Evolutionary conservation across 192 early-diverging fungal species (phyloP), one percentile per base, ranked within the genome.

Genomic region (Spinellus fusiger): DNA sequence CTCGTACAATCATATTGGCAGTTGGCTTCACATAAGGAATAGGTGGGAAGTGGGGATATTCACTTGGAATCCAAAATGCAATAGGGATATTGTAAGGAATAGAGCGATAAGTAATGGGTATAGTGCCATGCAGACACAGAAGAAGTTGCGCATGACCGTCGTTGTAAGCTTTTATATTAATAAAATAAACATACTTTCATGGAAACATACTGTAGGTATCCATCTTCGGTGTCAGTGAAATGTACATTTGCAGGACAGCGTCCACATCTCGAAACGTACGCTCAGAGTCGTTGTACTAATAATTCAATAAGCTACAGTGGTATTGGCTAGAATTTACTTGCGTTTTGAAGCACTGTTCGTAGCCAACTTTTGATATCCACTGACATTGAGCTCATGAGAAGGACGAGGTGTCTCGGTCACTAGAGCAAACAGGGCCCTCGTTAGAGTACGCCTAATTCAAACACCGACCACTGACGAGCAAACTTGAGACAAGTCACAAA

Each of bases 61-160:
- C 76, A 27, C 80, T 81, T 40, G 94, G 94, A 13, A 95, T 72
- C 92, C 91, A 96, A 32, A 93, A 78, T 10, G 84, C 87, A 3
- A 98, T 80, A 1, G 94, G 95, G 49, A 98, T 95, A 69, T 98
- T 95, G 75, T 95, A 96, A 31, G 85, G 80, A 1, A 70, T 75
- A 1, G 84, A 85, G 46, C 85, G 83, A 65, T 89, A 98, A 15
- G 81, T 80, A 32, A 98, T 91, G 2, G 93, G 93, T 6, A 96
- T 64, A 0, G 93, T 95, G 25, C 95, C 95, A 56, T 90, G 81
- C 23, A 97, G 76, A 65, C 87, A 93, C 23, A 97, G 77, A 0
- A 94, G 72, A 20, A 86, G 77, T 64, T 86, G 77, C 7, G 67
- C 78, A 54, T 80, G 73, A 13, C 80, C 80, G 65, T 80, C 73